A percentile compares a stretch with the other conserved stretches of the same genome.
phyloP scores from a whole-genome alignment of 2,329 filamentous ascomycete species.

The Neonectria neomacrospora region DNA sequence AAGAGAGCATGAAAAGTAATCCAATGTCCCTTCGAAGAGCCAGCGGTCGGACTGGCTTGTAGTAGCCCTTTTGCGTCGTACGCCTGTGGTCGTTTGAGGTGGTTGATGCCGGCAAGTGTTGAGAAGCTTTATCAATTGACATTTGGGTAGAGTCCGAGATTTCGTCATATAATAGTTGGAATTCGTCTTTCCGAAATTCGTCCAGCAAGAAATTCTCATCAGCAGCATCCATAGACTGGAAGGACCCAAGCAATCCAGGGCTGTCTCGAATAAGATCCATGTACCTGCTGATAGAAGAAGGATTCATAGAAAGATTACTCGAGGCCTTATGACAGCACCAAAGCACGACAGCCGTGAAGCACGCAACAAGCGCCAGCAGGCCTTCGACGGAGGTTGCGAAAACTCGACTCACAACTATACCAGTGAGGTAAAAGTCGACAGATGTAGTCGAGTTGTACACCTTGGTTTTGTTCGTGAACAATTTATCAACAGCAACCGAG shows the following conservation, averaged over 20 bases:
- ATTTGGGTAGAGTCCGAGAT: not conserved
- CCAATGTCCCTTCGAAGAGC: slow-evolving; percentile 36
- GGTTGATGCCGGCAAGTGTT: not conserved
- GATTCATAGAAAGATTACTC: slow-evolving; percentile 40
- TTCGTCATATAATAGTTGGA: slow-evolving; percentile 23
- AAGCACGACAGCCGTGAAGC: slow-evolving; percentile 30
- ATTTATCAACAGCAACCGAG: slow-evolving; percentile 34
- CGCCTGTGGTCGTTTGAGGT: no score
- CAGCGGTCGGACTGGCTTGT: slow-evolving; percentile 42
- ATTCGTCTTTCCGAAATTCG: slow-evolving; percentile 23
- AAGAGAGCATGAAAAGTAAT: slow-evolving; percentile 12
- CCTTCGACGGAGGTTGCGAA: slow-evolving; percentile 48
- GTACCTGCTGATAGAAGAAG: slow-evolving; percentile 41
- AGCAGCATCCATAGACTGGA: slow-evolving; percentile 25
- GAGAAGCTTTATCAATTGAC: not conserved
- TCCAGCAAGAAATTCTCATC: slow-evolving; percentile 26
- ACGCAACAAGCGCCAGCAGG: slow-evolving; percentile 37
- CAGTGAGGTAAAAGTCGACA: slow-evolving; percentile 35
- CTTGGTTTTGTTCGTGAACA: slow-evolving; percentile 34
- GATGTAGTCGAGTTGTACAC: slow-evolving; percentile 14
- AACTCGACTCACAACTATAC: slow-evolving; percentile 48
- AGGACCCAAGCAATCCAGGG: not conserved
- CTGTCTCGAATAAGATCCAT: slow-evolving; percentile 37
- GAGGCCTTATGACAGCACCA: slow-evolving; percentile 22
- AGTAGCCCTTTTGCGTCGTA: slow-evolving; percentile 34